Base-by-base conservation (phyloP, 495 filamentous ascomycete genomes). In the Friedmanniomyces simplex region DNA sequence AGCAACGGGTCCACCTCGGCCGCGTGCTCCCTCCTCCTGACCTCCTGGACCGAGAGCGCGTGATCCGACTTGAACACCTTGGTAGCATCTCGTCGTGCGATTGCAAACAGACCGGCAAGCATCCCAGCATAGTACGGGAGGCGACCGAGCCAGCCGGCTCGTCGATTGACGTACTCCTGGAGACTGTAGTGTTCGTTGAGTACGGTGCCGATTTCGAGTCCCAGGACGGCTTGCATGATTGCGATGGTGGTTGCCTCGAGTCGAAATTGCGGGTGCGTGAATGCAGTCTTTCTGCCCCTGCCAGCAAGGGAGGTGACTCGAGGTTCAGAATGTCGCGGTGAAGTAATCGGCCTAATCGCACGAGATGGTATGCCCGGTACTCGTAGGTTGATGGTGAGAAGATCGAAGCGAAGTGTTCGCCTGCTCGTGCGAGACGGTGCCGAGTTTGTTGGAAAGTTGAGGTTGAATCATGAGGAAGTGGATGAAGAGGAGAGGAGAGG, bases 181-280 rank as follows among this genome's bases (percentile, higher is more conserved):
- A 28, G 2, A 22, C 1, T 59, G 51, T 59, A 63, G 47, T 52
- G 46, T 10, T 63, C 61, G 56, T 55, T 59, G 50, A 63, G 20
- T 12, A 60, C 32, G 6, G 24, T 39, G 25, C 54, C 54, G 14
- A 16, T 25, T 25, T 57, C 59, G 13, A 37, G 26, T 12, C 24
- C 34, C 18, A 1, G 14, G 26, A 50, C 42, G n/a, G 16, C 34
- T 4, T 32, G 10, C 21, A 50, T 12, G 14, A 14, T 49, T 10
- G 20, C 13, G 4, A 10, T 25, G 12, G 16, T 24, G 16, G 2
- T 18, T 49, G 46, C 46, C 25, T 49, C 5, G 24, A 24, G 20
- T 4, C 7, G 46, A 22, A 21, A 49, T 43, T 16, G 39, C 39
- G 14, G 18, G 18, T 43, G 4, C 5, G 39, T 43, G 18, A 5